These are phyloP conservation scores for Fusarium falciforme DNA, from an alignment of 2,329 filamentous ascomycete genomes.

Conservation along the genomic window DNA sequence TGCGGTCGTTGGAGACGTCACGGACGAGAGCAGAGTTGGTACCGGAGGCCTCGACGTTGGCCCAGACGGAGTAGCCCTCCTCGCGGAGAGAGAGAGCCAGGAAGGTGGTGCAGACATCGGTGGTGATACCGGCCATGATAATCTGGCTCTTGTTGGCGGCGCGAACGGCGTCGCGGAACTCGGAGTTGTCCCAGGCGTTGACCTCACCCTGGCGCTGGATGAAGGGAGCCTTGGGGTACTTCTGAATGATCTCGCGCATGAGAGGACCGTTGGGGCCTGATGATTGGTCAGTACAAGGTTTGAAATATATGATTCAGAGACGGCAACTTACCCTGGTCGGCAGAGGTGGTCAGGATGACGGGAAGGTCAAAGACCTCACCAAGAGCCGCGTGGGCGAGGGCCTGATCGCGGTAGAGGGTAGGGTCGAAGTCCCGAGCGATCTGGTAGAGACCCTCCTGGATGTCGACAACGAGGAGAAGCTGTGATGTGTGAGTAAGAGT, in stretches of 20 bases:
- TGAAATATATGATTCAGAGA: not conserved
- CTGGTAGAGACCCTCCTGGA: slow-evolving; percentile 52
- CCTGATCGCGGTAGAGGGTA: slow-evolving; percentile 72
- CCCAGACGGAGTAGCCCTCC: slow-evolving; percentile 79
- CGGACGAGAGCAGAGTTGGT: slow-evolving; percentile 72
- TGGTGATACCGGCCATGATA: slow-evolving; percentile 78
- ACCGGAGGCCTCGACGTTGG: slow-evolving; percentile 77
- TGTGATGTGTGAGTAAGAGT: not conserved
- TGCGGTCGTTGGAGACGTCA: slow-evolving; percentile 73
- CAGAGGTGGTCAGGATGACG: slow-evolving; percentile 77
- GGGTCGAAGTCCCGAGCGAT: slow-evolving; percentile 73
- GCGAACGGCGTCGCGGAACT: slow-evolving; percentile 73
- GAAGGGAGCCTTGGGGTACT: slow-evolving; percentile 75
- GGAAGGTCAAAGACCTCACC: slow-evolving; percentile 76
- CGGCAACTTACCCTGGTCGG: slow-evolving; percentile 55
- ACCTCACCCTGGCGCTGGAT: slow-evolving; percentile 78
- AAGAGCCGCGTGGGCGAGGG: slow-evolving; percentile 74
- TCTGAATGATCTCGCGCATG: slow-evolving; percentile 74
- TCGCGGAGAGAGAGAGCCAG: slow-evolving; percentile 77
- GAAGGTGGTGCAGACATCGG: slow-evolving; percentile 82
- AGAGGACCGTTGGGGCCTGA: slow-evolving; percentile 77
- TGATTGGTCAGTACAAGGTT: not conserved
- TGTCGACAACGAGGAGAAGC: slow-evolving; percentile 52
- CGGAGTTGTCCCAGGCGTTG: slow-evolving; percentile 80
- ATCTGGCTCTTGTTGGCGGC: slow-evolving; percentile 76